Evolutionary conservation across 257 asterid genomes (phyloP).

Genomic region (Petunia axillaris): DNA sequence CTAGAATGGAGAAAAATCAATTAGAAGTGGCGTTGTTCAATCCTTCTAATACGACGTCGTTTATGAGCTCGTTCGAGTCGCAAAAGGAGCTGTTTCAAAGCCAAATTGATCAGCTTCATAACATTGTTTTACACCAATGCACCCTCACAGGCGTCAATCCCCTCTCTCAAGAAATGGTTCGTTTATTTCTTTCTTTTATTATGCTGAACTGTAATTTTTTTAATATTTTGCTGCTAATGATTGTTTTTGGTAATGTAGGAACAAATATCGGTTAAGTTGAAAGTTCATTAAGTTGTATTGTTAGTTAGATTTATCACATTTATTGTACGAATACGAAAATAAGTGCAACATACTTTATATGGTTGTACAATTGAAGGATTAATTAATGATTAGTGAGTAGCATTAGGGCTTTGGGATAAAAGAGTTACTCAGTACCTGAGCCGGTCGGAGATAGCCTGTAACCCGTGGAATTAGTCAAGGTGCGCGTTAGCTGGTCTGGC

Average conservation of each 20-base stretch:
- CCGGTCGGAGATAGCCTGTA: too few relatives aligned
- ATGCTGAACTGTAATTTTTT: background rate
- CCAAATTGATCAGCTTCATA: slow-evolving; percentile 79
- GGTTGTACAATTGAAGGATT: background rate
- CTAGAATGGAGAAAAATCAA: slow-evolving; percentile 46
- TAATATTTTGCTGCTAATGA: background rate
- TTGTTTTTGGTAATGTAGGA: slow-evolving; percentile 7
- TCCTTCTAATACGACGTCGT: slow-evolving; percentile 46
- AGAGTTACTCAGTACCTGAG: too few relatives aligned
- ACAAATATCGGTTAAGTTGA: background rate
- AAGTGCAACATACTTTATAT: background rate
- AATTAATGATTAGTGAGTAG: background rate
- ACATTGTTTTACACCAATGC: slow-evolving; percentile 78
- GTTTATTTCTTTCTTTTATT: background rate
- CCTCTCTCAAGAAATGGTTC: slow-evolving; percentile 96
- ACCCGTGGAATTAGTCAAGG: too few relatives aligned
- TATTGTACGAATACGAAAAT: background rate
- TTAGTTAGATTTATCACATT: background rate
- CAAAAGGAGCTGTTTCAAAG: slow-evolving; percentile 62
- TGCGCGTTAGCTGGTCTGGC: too few relatives aligned
- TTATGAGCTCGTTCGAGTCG: slow-evolving; percentile 53
- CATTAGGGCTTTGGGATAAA: background rate
- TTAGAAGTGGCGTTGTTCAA: slow-evolving; percentile 48
- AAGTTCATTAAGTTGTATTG: background rate
- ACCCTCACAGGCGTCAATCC: slow-evolving; percentile 94